Evolutionary conservation across 257 asterid genomes (phyloP).

Genomic region (Solanum chaucha): DNA sequence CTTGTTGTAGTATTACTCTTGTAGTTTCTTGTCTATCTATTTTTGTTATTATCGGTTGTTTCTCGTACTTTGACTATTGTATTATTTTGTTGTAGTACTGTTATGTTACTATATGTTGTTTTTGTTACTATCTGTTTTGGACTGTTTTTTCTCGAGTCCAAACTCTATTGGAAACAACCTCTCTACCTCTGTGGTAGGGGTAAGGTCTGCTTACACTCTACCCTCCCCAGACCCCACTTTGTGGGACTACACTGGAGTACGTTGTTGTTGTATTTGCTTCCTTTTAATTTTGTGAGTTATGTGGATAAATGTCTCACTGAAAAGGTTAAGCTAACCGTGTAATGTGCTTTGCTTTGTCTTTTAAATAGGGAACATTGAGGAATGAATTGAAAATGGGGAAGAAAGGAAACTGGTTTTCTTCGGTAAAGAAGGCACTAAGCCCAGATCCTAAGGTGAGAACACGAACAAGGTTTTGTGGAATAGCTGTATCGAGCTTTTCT

Average conservation of each 20-base stretch:
- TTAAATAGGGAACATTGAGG: conserved; percentile 21
- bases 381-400: conserved; percentile 60
- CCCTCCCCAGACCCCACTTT: not conserved
- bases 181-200: not conserved
- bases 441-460: conserved; percentile 48
- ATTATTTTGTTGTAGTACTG: not conserved
- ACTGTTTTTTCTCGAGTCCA: not conserved
- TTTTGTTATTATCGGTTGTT: not conserved
- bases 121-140: not conserved
- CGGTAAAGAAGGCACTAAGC: conserved; percentile 81
- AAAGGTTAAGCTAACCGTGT: conserved; percentile 1
- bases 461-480: conserved; percentile 29
- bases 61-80: not conserved
- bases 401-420: conserved; percentile 88
- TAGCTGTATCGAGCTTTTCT: not conserved
- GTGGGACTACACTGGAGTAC: not conserved
- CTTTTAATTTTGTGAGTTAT: not conserved
- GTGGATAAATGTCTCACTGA: not conserved
- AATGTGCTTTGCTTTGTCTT: not conserved
- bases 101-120: not conserved
- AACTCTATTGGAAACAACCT: not conserved
- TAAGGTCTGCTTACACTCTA: not conserved
- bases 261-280: not conserved
- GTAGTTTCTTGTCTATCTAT: not conserved
- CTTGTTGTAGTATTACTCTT: not conserved